These are phyloP conservation scores for Ophiosphaerella herpotricha DNA, from an alignment of 2,329 filamentous ascomycete species.

Conservation along the genomic window DNA sequence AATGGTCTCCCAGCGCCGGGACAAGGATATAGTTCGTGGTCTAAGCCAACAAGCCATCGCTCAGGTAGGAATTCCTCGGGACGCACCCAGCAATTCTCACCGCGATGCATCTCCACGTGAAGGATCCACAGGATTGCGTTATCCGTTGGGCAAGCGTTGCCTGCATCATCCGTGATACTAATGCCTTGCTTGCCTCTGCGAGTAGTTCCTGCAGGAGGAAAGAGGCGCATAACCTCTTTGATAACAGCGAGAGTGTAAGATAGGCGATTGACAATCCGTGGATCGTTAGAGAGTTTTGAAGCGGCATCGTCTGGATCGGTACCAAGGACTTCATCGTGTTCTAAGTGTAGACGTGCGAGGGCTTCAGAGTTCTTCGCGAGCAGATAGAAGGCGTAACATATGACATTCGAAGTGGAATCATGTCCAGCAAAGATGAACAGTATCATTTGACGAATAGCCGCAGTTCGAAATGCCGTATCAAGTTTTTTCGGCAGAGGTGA, in stretches of 20 bases:
- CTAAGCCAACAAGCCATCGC: slow-evolving; percentile 4
- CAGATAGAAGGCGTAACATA: slow-evolving; percentile 28
- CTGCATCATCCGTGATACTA: slow-evolving; percentile 3
- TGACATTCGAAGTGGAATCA: slow-evolving; percentile 32
- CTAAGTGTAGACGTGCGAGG: slow-evolving; percentile 20
- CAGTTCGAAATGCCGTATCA: slow-evolving; percentile 23
- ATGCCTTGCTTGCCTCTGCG: slow-evolving; percentile 6
- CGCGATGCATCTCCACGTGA: slow-evolving; percentile 15
- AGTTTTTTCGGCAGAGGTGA: slow-evolving; percentile 14
- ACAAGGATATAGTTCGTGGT: slow-evolving; percentile 3
- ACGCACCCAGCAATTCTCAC: slow-evolving; percentile 9
- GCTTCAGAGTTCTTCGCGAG: slow-evolving; percentile 24
- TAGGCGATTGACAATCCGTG: slow-evolving; percentile 29
- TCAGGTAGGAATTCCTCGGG: slow-evolving; percentile 23
- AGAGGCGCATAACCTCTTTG: slow-evolving; percentile 38
- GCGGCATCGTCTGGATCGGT: slow-evolving; percentile 2
- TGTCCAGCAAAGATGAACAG: slow-evolving; percentile 40
- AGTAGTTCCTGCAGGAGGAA: slow-evolving; percentile 34
- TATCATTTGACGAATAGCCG: slow-evolving; percentile 6
- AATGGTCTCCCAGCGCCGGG: slow-evolving; percentile 40
- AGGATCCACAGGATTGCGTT: slow-evolving; percentile 7
- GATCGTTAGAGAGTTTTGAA: slow-evolving; percentile 15
- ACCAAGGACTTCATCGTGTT: slow-evolving; percentile 34
- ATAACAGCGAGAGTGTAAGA: slow-evolving; percentile 34
- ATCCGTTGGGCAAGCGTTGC: slow-evolving; percentile 9